Evolutionary conservation across 1,284 basidiomycete genomes (phyloP).

Genomic region (Heterobasidion annosum): DNA sequence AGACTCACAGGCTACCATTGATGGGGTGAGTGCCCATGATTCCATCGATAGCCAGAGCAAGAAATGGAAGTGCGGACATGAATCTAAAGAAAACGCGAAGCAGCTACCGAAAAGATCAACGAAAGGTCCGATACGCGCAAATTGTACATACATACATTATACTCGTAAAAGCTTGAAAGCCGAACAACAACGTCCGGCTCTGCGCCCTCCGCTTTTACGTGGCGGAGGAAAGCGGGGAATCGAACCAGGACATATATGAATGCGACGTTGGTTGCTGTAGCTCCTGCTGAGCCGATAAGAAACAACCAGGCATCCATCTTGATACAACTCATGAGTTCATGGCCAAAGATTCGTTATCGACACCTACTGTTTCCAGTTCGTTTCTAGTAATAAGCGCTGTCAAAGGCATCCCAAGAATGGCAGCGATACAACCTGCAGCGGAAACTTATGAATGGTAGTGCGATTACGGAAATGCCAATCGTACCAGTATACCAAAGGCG

Average conservation of each 20-base stretch:
- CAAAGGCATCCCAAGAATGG: slow-evolving; percentile 60
- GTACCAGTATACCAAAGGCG: slow-evolving; percentile 28
- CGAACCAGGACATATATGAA: slow-evolving; percentile 59
- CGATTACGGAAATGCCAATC: slow-evolving; percentile 11
- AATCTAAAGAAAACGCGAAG: slow-evolving; percentile 63
- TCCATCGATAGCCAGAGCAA: slow-evolving; percentile 55
- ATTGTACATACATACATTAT: slow-evolving; percentile 46
- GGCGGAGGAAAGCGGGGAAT: slow-evolving; percentile 59
- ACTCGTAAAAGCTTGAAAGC: slow-evolving; percentile 59
- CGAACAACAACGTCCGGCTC: slow-evolving; percentile 62
- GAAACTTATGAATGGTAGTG: slow-evolving; percentile 7
- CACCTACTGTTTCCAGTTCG: slow-evolving; percentile 44
- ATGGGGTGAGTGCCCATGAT: slow-evolving; percentile 38
- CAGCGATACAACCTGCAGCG: slow-evolving; percentile 44
- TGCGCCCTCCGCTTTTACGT: slow-evolving; percentile 61
- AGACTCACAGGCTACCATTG: slow-evolving; percentile 43
- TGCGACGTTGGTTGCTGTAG: slow-evolving; percentile 50
- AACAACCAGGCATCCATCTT: slow-evolving; percentile 65
- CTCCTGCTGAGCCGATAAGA: slow-evolving; percentile 53
- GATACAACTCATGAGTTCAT: background rate
- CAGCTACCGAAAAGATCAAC: slow-evolving; percentile 25
- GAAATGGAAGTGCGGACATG: slow-evolving; percentile 54
- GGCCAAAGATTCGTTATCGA: background rate
- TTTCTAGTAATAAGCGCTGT: slow-evolving; percentile 49
- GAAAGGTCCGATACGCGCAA: background rate